A percentile compares a stretch with the other conserved stretches of the same genome.
These are phyloP conservation scores for Lipomyces anomalus DNA, from an alignment of 805 yeast species.

Conservation along the genomic window DNA sequence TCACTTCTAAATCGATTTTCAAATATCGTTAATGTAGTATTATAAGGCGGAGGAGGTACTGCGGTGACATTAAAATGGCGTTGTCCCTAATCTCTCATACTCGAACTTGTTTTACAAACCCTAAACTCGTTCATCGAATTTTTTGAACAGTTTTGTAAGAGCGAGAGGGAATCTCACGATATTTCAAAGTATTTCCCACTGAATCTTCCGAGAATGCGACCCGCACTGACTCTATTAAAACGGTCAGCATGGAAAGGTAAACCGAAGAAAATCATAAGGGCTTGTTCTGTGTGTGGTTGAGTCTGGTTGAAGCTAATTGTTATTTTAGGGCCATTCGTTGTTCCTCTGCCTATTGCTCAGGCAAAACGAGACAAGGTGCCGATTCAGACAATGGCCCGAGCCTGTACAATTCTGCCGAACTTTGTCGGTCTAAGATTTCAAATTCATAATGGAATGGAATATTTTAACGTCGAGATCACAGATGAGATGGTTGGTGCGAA, in stretches of 20 bases:
- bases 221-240: slow-evolving; percentile 32
- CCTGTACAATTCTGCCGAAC: slow-evolving; percentile 91
- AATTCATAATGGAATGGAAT: slow-evolving; percentile 93
- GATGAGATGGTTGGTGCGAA: slow-evolving; percentile 97
- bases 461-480: slow-evolving; percentile 75
- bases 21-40: too few species aligned
- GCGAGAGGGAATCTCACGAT: too few species aligned
- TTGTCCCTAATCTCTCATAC: too few species aligned
- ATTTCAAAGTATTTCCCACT: too few species aligned
- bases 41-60: too few species aligned
- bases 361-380: slow-evolving; percentile 78
- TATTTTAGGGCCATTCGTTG: slow-evolving; percentile 72
- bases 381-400: slow-evolving; percentile 90
- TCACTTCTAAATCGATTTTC: too few species aligned
- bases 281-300: neutral
- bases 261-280: slow-evolving; percentile 5
- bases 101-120: too few species aligned
- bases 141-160: too few species aligned
- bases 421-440: slow-evolving; percentile 93
- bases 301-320: neutral
- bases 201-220: slow-evolving; percentile 30
- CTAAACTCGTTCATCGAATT: too few species aligned
- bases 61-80: too few species aligned
- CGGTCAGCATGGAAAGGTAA: slow-evolving; percentile 43
- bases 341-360: slow-evolving; percentile 86